Base-by-base conservation (phyloP, 352 stramenopile genomes). In the Lagenidium giganteum region DNA sequence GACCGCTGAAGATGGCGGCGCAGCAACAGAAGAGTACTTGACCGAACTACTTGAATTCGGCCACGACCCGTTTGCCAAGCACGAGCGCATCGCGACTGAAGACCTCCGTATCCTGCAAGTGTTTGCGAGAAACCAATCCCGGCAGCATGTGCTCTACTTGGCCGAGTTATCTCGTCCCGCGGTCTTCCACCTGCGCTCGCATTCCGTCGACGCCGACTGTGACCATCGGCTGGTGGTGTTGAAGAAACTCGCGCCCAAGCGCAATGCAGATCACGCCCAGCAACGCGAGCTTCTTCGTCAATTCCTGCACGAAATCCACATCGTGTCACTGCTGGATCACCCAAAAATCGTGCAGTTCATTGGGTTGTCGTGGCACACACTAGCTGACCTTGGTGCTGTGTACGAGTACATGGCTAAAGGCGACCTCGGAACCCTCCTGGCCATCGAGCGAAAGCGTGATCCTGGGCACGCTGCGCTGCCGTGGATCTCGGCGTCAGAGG, bases 21-120 rank as follows among this genome's bases (percentile, higher is more conserved):
- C n/a, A n/a, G n/a, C n/a, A n/a, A 28, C 61, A 5, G 45, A 65
- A 6, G 51, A 49, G 8, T 43, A 54, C 16, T 23, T 65, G n/a
- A 24, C 44, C 5, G 42, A 45, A 1, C 53, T 42, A n/a, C n/a
- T n/a, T n/a, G n/a, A n/a, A n/a, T n/a, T n/a, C n/a, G n/a, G n/a
- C n/a, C n/a, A n/a, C n/a, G n/a, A n/a, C n/a, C n/a, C n/a, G n/a
- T n/a, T n/a, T n/a, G n/a, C n/a, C n/a, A n/a, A n/a, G n/a, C n/a
- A n/a, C n/a, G n/a, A n/a, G 34, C 51, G 51, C 18, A 49, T 57
- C 14, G 29, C 51, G 23, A 32, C 40, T n/a, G 49, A 49, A n/a
- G 31, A 49, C 22, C 16, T 49, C 28, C 11, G n/a, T 11, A 11
- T 33, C 28, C 28, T 33, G 11, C 28, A 14, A 22, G 20, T 9